phyloP scores from a whole-genome alignment of 768 basidiomycete species.

The Leucocoprinus leucothites region DNA sequence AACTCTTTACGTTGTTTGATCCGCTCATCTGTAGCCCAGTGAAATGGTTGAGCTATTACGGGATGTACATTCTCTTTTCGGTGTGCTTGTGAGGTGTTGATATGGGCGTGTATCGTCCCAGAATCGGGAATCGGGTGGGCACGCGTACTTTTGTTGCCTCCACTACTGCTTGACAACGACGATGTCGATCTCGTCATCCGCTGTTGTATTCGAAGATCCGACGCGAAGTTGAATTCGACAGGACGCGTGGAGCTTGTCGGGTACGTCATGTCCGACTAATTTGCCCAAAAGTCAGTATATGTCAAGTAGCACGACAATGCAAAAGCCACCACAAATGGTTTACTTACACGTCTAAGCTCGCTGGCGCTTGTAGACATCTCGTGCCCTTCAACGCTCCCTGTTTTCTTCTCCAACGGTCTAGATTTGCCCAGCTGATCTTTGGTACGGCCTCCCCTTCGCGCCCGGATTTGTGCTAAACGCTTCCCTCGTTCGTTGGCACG shows the following conservation, averaged over 20 bases:
- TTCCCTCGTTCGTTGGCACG: conserved; percentile 11
- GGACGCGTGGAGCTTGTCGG: conserved; percentile 34
- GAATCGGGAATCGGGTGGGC: conserved; percentile 45
- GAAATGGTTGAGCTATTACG: conserved; percentile 42
- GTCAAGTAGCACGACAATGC: neutral
- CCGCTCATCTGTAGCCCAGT: conserved; percentile 52
- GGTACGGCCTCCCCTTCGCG: neutral
- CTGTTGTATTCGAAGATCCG: conserved; percentile 44
- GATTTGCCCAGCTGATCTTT: neutral
- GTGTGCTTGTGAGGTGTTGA: conserved; percentile 37
- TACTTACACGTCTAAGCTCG: conserved; percentile 6
- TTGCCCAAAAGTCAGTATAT: neutral
- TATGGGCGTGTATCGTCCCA: conserved; percentile 50
- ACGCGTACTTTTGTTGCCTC: neutral
- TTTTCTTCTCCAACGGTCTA: neutral
- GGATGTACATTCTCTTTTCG: conserved; percentile 48
- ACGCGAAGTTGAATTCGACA: conserved; percentile 49
- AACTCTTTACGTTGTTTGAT: conserved; percentile 63
- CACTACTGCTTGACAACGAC: conserved; percentile 5
- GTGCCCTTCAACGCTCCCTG: neutral
- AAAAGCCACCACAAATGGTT: neutral
- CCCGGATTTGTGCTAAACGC: conserved; percentile 2
- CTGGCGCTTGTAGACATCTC: neutral
- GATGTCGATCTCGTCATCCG: conserved; percentile 8
- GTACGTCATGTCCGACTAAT: conserved; percentile 8